Evolutionary conservation across 345 rosid species (phyloP), one percentile per base, ranked within the genome.

Genomic region (Citrus australasica): DNA sequence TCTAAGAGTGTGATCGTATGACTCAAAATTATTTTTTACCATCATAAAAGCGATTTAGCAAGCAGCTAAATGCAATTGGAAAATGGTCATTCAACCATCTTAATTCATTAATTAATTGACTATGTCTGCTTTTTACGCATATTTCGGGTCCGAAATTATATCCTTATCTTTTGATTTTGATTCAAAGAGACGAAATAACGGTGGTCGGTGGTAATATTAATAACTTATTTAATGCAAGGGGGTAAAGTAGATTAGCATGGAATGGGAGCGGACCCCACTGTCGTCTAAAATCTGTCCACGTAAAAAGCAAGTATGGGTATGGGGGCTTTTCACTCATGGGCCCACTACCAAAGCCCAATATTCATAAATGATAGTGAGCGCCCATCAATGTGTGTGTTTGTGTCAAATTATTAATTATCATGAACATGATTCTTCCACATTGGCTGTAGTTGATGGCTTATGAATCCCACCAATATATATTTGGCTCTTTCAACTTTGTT

Each of bases 131-230:
- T 28, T 28, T 69, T 7, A 46, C 60, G 73, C 6, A 69, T 27
- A 13, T 69, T 69, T 51, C 32, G 60, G 56, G 60, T 51, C 61
- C 35, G 24, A 70, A 48, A 70, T 27, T 48, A 8, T 27, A 0
- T 27, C 14, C 60, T 11, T 11, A 24, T 40, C 56, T 5, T 69
- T 14, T 65, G 2, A 30, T 16, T 30, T 16, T 21, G 35, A 2
- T 65, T 32, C 5, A 6, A 10, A 25, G 5, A 68, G 13, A 3
- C 30, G 32, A 16, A 32, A 55, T 5, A 0, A 53, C 7, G 19
- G 73, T 75, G 35, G 66, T 35, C 86, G 88, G 90, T 83, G 90
- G 56, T 17, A 21, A 74, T 13, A 46, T 3, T 46, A 46, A 2
- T 46, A 13, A 46, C 14, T 11, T 46, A 13, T 53, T 59, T 79